Base-by-base conservation (phyloP, 495 filamentous ascomycete genomes). In the Penicillium paxilli region DNA sequence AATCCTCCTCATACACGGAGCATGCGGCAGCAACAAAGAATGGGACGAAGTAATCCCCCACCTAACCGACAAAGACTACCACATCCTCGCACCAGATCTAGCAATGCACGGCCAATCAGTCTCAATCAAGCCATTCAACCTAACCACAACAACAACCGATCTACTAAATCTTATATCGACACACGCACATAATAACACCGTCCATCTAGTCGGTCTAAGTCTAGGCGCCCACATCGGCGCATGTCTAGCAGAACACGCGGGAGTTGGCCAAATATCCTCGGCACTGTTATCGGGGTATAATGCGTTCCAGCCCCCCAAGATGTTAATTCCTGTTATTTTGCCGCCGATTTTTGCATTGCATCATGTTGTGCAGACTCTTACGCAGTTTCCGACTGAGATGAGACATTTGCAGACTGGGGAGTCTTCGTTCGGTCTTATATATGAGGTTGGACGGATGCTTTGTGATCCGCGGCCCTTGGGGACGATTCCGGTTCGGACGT, bases 1-100 rank as follows among this genome's bases (percentile, higher is more conserved):
- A 9, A 51, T 60, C 22, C 38, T 63, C 3, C 46, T 63, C 5
- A 63, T 60, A 24, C 60, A 63, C 20, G 57, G 60, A 25, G 60
- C 44, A 47, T 54, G 55, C 26, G 40, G 45, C 17, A 47, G 28
- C 17, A 30, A 40, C 26, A 20, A 38, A 24, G 49, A 60, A 35
- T 63, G 57, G 60, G 44, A 57, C 19, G 20, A 50, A 0, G 57
- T 63, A 5, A 30, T 49, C n/a, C 52, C 52, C 12, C 30, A 47
- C 25, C 57, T 63, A n/a, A 30, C 37, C 19, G 32, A 17, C 4
- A 44, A 32, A 11, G 33, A 42, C 24, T 63, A 60, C 46, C 60
- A 60, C 37, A 20, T 63, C 11, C 44, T 60, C 16, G 25, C 53
- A 6, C 60, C 60, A 11, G 60, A 63, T 16, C 57, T 63, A 4